Base-by-base conservation (phyloP, 208 protist genomes). In the Herpetomonas tarakana region DNA sequence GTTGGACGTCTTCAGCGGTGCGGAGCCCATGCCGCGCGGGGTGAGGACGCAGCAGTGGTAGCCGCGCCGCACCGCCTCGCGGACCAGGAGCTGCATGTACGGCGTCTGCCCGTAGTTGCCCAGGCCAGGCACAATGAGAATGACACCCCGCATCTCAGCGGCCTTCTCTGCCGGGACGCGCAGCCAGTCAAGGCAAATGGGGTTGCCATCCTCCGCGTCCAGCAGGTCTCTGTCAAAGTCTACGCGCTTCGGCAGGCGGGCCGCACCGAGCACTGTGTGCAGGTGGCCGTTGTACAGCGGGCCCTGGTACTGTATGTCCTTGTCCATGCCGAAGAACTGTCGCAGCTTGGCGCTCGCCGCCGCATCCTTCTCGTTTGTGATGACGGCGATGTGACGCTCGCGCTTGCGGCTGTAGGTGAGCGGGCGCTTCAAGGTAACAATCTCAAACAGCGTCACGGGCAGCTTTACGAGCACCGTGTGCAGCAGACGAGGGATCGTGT, bases 211-310 rank as follows among this genome's bases (percentile, higher is more conserved):
- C 54, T 61, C 57, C 16, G 68, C 63, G 4, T 12, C 21, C 28
- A 81, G 26, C 44, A 62, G 39, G 55, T 74, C 74, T n/a, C 74
- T 56, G 30, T 39, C 22, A 41, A 71, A 81, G 3, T 11, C 4
- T 2, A 72, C 65, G 12, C 52, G 52, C 24, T 25, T 4, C 1
- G 30, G 6, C 0, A 62, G 61, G 22, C 68, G 67, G 2, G 51
- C 30, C 2, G 26, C 29, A 0, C 52, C 63, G 4, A 81, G 59
- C 26, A 81, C 54, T 9, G 74, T 81, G 35, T 76, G 68, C 11
- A 81, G 35, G 56, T 76, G 68, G 4, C 74, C 69, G 30, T 21
- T 58, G 65, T 81, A 81, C 58, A 81, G 55, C 3, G 74, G 74
- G n/a, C 56, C 68, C n/a, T 35, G 29, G 52, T 76, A 81, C 29